Evolutionary conservation across 768 basidiomycete genomes (phyloP), one percentile per base, ranked within the genome.

Genomic region (Phylloporus sp.): DNA sequence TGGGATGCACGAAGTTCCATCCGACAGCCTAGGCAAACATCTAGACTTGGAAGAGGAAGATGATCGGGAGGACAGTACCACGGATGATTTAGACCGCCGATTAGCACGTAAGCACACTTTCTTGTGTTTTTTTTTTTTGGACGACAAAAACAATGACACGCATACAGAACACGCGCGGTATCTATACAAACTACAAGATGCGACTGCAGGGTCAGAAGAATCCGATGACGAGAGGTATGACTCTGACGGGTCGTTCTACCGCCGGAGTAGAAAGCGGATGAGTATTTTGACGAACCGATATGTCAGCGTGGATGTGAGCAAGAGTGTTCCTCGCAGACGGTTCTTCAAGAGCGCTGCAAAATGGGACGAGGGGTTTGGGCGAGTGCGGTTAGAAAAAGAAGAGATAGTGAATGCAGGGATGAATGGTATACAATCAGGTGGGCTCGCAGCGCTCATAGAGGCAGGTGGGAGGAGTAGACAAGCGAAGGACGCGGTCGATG

Each of bases 1-100:
- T 0, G 84, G 81, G 40, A 80, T 95, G 76, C 91, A 94, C 22
- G 83, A 87, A 44, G 86, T 91, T 1, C 93, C 94, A 0, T 69
- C 78, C 36, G 82, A 90, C 57, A 82, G 81, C 29, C 58, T 95
- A 6, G 79, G 76, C 4, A 70, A 75, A 29, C 84, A 89, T 57
- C 71, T 90, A 5, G 82, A 82, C 0, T 75, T 87, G 51, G 73
- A 72, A 15, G 66, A 65, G 26, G 77, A 80, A 12, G 76, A 76
- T 4, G 60, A 63, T 9, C 58, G 57, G 6, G 76, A 79, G n/a
- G 62, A 64, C 6, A 63, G 52, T 36, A 66, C 66, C 28, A 69
- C 71, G 61, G 86, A 91, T 54, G 79, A 83, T 15, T 59, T 90
- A 32, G 88, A 91, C 60, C 79, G 80, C 50, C 76, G 73, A 42